Evolutionary conservation across 2,329 filamentous ascomycete species (phyloP).

Genomic region (Fusarium sp.): DNA sequence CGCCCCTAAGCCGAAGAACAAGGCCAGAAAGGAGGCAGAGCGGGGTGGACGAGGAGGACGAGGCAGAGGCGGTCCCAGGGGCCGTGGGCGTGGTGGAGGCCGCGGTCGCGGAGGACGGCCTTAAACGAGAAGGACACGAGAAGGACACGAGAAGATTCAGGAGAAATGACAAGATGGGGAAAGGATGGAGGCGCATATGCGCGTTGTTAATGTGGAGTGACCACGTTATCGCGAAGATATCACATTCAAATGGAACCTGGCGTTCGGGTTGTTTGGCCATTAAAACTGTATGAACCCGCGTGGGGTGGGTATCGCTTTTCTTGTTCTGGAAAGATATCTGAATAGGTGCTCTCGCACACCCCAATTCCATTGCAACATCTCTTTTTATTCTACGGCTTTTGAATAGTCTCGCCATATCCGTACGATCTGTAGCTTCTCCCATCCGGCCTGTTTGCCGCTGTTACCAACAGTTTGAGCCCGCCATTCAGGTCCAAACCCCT

Average conservation of each 20-base stretch:
- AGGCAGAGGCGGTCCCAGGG: conserved; percentile 63
- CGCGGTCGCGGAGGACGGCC: conserved; percentile 50
- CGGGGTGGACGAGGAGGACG: conserved; percentile 63
- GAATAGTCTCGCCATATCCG: conserved; percentile 75
- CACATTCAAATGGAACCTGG: conserved; percentile 46
- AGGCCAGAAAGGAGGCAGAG: conserved; percentile 90
- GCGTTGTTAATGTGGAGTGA: conserved; percentile 24
- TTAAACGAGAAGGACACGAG: conserved; percentile 4
- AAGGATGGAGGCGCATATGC: conserved; percentile 20
- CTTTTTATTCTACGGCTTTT: neutral
- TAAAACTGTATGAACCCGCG: conserved; percentile 41
- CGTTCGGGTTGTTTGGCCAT: conserved; percentile 49
- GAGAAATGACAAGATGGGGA: neutral
- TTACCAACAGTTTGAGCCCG: conserved; percentile 78
- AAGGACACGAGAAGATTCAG: neutral
- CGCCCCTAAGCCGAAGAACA: conserved; percentile 98
- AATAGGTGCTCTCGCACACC: conserved; percentile 43
- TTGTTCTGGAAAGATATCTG: conserved; percentile 46
- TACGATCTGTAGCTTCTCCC: conserved; percentile 92
- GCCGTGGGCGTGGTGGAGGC: conserved; percentile 60
- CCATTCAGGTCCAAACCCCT: conserved; percentile 67
- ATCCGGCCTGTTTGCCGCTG: conserved; percentile 88
- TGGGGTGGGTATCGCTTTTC: conserved; percentile 42
- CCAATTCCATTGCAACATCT: conserved; percentile 12
- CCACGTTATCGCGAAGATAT: conserved; percentile 38